Percentiles rank a stretch among this genome's conserved stretches.
These are phyloP conservation scores for Hamamelis virginiana DNA, from an alignment of 164 flowering plant genomes.

Conservation along the genomic window DNA sequence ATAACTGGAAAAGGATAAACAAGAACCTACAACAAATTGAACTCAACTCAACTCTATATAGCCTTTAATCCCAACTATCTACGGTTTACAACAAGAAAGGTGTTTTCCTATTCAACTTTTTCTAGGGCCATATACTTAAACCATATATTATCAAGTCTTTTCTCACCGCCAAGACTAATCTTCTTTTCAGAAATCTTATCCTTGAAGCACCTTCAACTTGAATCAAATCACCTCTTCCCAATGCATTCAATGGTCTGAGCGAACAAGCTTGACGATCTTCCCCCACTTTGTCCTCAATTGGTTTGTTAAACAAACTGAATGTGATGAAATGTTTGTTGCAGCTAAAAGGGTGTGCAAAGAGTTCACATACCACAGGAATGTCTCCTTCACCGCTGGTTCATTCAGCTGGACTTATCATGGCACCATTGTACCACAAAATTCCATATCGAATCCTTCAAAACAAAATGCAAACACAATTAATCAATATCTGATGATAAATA, in stretches of 20 bases:
- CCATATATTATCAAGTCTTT: background rate
- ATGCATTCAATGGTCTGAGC: background rate
- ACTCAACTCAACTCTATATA: background rate
- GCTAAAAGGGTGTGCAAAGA: background rate
- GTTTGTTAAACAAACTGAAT: background rate
- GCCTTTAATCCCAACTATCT: background rate
- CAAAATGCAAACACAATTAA: background rate
- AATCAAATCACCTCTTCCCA: background rate
- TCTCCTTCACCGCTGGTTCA: background rate
- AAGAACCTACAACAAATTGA: background rate
- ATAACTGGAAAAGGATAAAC: background rate
- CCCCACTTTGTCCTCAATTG: background rate
- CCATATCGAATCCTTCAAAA: background rate
- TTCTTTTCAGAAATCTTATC: background rate
- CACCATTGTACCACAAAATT: background rate
- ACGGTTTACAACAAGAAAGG: background rate
- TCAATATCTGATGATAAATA: background rate
- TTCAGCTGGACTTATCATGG: background rate
- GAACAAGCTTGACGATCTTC: background rate
- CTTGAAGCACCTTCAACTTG: background rate
- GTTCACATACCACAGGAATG: background rate
- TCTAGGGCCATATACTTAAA: background rate
- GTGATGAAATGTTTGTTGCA: background rate
- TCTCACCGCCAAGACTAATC: background rate
- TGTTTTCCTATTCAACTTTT: background rate